These are phyloP conservation scores for Starmerella stellata DNA, from an alignment of 805 yeast species.

Conservation along the genomic window DNA sequence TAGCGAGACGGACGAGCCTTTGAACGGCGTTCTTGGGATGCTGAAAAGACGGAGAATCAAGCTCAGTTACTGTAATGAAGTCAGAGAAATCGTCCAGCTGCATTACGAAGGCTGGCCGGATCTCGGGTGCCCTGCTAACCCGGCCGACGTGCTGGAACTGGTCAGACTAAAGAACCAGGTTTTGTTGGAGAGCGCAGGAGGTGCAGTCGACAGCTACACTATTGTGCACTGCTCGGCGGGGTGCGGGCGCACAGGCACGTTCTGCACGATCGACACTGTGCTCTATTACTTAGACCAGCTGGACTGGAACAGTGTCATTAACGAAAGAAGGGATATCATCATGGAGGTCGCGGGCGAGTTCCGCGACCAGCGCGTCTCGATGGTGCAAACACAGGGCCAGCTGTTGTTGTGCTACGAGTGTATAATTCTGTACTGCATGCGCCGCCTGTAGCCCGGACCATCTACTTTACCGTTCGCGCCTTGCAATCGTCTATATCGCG, in stretches of 20 bases:
- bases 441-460: neutral
- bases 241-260: conserved; percentile 91
- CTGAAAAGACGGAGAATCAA: conserved; percentile 29
- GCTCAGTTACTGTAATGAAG: conserved; percentile 18
- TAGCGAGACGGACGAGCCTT: conserved; percentile 13
- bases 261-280: conserved; percentile 30
- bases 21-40: conserved; percentile 2
- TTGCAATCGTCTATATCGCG: too few relatives aligned
- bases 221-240: conserved; percentile 92
- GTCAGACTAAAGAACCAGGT: conserved; percentile 31
- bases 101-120: conserved; percentile 80
- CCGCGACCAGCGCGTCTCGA: conserved; percentile 57
- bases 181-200: conserved; percentile 10
- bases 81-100: conserved; percentile 44
- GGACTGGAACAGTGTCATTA: neutral
- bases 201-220: conserved; percentile 18
- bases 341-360: conserved; percentile 46
- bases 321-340: conserved; percentile 32
- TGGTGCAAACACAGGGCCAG: conserved; percentile 72
- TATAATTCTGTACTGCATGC: conserved; percentile 19
- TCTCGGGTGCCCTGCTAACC: conserved; percentile 45
- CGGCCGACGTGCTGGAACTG: conserved; percentile 44
- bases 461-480: too few relatives aligned
- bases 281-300: conserved; percentile 26
- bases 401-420: conserved; percentile 57